A percentile compares a stretch with the other conserved stretches of the same genome.
phyloP scores from a whole-genome alignment of 768 basidiomycete species.

The Coprinellus micaceus region DNA sequence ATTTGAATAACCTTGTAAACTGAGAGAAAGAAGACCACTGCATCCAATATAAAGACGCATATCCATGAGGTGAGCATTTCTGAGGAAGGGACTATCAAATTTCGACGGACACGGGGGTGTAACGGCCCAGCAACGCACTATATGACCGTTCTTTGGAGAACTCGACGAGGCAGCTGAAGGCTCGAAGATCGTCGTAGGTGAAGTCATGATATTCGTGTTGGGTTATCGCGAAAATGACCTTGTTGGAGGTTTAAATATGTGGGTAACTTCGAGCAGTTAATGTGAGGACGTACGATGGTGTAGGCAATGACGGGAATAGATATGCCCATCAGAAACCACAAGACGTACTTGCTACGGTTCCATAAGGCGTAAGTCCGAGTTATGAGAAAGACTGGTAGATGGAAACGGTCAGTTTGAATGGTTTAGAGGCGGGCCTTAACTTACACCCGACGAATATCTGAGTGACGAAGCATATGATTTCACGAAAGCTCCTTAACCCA shows the following conservation, averaged over 20 bases:
- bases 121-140: background rate
- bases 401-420: background rate
- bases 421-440: background rate
- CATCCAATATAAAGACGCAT: conserved; percentile 18
- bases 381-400: conserved; percentile 6
- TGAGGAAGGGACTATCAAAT: background rate
- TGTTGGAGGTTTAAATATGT: background rate
- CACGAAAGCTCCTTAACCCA: background rate
- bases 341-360: conserved; percentile 5
- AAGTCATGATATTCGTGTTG: background rate
- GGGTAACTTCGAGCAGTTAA: background rate
- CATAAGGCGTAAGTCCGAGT: conserved; percentile 13
- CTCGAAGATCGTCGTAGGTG: background rate
- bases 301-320: background rate
- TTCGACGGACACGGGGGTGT: background rate
- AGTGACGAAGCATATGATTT: background rate
- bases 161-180: background rate
- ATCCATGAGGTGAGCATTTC: conserved; percentile 16
- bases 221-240: background rate
- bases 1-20: conserved; percentile 15
- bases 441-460: background rate
- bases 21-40: conserved; percentile 18
- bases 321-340: conserved; percentile 3
- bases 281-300: background rate
- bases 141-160: background rate